phyloP scores from a whole-genome alignment of 129 eudicot species.

The Lactuca sativa region DNA sequence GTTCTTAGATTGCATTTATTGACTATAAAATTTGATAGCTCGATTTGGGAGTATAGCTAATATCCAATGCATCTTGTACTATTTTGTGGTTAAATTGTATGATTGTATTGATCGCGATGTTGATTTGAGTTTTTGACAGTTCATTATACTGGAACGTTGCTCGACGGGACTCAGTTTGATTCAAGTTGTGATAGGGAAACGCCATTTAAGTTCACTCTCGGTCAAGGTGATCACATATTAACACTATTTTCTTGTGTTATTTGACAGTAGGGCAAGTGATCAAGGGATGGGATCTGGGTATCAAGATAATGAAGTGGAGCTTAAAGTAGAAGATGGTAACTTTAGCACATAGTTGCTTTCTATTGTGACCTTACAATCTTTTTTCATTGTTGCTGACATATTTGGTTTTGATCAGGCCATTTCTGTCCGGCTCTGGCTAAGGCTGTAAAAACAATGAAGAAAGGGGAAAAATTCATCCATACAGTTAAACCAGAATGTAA shows the following conservation, averaged over 20 bases:
- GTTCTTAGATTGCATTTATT: too few relatives aligned
- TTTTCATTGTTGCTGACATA: constrained; percentile 13
- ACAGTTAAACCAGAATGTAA: constrained; percentile 88
- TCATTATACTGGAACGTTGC: constrained; percentile 93
- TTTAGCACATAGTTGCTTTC: not conserved
- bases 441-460: constrained; percentile 98
- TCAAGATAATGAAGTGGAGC: constrained; percentile 85
- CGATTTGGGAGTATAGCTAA: too few relatives aligned
- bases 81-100: not conserved
- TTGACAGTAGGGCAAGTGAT: constrained; percentile 78
- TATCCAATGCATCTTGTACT: too few relatives aligned
- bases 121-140: constrained; percentile 44
- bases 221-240: constrained; percentile 62
- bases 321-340: constrained; percentile 82
- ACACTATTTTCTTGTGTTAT: not conserved
- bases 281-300: constrained; percentile 97
- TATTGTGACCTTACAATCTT: not conserved
- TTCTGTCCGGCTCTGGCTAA: constrained; percentile 83
- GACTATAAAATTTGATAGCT: too few relatives aligned
- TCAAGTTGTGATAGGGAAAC: constrained; percentile 87
- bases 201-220: constrained; percentile 89
- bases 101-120: not conserved
- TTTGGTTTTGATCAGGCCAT: constrained; percentile 44
- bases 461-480: constrained; percentile 78
- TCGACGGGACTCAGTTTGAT: constrained; percentile 91